These are phyloP conservation scores for Limonium bicolor DNA, from an alignment of 148 eudicot species.

Conservation along the genomic window DNA sequence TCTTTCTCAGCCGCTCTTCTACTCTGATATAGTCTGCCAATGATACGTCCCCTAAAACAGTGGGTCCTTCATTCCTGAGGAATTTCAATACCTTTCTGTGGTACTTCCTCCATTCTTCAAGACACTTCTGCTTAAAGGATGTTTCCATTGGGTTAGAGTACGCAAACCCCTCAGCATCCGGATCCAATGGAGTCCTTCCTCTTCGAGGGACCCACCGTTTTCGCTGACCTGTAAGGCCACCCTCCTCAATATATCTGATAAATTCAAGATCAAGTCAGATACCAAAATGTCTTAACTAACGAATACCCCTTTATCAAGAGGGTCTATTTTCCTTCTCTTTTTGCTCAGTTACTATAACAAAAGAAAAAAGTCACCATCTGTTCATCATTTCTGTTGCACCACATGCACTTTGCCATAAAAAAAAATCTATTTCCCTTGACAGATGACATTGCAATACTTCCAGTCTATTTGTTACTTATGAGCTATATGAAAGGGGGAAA, in stretches of 20 bases:
- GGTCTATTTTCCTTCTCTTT: too few relatives aligned
- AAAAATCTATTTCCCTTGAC: too few relatives aligned
- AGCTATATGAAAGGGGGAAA: too few relatives aligned
- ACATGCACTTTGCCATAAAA: too few relatives aligned
- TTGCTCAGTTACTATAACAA: too few relatives aligned
- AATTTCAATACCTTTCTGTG: constrained; percentile 64
- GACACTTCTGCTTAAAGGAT: constrained; percentile 84
- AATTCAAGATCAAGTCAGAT: constrained; percentile 1
- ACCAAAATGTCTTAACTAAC: too few relatives aligned
- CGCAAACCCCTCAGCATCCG: constrained; percentile 77
- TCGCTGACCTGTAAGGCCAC: constrained; percentile 96
- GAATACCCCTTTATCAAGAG: too few relatives aligned
- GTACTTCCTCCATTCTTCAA: constrained; percentile 59
- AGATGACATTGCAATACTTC: too few relatives aligned
- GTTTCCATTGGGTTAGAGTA: constrained; percentile 76
- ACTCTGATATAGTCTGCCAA: constrained; percentile 72
- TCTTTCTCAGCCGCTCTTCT: constrained; percentile 66
- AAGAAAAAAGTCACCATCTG: too few relatives aligned
- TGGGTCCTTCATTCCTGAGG: constrained; percentile 68
- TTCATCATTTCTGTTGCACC: too few relatives aligned
- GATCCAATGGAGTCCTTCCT: constrained; percentile 93
- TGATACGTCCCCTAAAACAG: constrained; percentile 50
- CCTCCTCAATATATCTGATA: constrained; percentile 76
- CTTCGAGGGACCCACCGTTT: constrained; percentile 97
- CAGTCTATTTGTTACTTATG: too few relatives aligned